phyloP scores from a whole-genome alignment of 495 filamentous ascomycete species.

The Emericellopsis terricola region DNA sequence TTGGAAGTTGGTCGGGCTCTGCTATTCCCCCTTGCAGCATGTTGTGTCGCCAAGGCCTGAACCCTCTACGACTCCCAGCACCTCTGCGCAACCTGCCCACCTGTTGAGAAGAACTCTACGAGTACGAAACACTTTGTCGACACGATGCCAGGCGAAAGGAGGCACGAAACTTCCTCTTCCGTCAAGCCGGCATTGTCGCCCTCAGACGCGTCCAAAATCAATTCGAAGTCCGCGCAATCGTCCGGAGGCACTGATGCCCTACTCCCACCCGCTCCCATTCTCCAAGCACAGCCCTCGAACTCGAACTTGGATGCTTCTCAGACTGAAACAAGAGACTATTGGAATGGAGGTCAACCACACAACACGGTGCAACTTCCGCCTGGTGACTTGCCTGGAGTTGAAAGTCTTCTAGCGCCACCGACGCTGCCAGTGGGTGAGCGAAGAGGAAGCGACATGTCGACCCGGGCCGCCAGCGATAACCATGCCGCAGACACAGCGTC shows the following conservation, averaged over 20 bases:
- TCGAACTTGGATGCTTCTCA: conserved; percentile 5
- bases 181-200: too few species aligned
- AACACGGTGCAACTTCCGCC: conserved; percentile 13
- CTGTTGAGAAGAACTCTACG: too few species aligned
- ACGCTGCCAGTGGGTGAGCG: neutral
- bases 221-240: too few species aligned
- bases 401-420: conserved; percentile 1
- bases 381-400: neutral
- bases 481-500: conserved; percentile 6
- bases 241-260: neutral
- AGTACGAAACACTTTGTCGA: too few species aligned
- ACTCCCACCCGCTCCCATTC: neutral
- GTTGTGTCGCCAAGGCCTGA: too few species aligned
- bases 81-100: too few species aligned
- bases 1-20: too few species aligned
- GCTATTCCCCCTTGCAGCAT: too few species aligned
- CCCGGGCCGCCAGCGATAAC: conserved; percentile 9
- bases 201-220: too few species aligned
- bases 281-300: neutral
- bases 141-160: too few species aligned
- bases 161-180: too few species aligned
- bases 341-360: conserved; percentile 22
- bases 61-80: too few species aligned
- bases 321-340: conserved; percentile 19
- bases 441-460: conserved; percentile 7